phyloP scores from a whole-genome alignment of 148 eudicot genomes.

The Silene latifolia region DNA sequence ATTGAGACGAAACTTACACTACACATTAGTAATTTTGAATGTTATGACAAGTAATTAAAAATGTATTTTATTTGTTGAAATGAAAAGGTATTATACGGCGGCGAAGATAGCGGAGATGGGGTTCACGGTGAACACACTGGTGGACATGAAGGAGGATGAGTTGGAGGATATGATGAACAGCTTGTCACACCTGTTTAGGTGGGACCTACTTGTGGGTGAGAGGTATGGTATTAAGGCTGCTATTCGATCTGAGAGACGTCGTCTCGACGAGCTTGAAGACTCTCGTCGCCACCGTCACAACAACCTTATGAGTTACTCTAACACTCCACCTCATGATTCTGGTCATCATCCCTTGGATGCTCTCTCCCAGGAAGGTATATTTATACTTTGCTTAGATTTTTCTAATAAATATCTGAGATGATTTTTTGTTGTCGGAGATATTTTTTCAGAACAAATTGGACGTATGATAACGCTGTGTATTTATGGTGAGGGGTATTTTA shows the following conservation, averaged over 20 bases:
- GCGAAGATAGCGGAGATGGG: conserved; percentile 89
- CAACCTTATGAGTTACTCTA: conserved; percentile 25
- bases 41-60: no score
- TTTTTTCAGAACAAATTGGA: no score
- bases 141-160: conserved; percentile 92
- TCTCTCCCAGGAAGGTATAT: conserved; percentile 91
- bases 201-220: conserved; percentile 92
- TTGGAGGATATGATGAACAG: conserved; percentile 93
- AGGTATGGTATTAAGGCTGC: conserved; percentile 89
- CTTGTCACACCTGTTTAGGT: conserved; percentile 63
- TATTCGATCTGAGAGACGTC: conserved; percentile 75
- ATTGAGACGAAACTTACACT: no score
- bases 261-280: conserved; percentile 65
- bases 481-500: no score
- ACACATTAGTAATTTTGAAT: no score
- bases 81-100: conserved; percentile 60
- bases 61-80: background rate
- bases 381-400: no score
- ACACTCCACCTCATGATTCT: conserved; percentile 25
- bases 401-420: no score
- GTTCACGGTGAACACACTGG: conserved; percentile 74
- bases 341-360: conserved; percentile 59
- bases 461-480: no score
- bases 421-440: no score
- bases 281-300: conserved; percentile 47